phyloP scores from a whole-genome alignment of 148 eudicot species.

The Limonium bicolor region DNA sequence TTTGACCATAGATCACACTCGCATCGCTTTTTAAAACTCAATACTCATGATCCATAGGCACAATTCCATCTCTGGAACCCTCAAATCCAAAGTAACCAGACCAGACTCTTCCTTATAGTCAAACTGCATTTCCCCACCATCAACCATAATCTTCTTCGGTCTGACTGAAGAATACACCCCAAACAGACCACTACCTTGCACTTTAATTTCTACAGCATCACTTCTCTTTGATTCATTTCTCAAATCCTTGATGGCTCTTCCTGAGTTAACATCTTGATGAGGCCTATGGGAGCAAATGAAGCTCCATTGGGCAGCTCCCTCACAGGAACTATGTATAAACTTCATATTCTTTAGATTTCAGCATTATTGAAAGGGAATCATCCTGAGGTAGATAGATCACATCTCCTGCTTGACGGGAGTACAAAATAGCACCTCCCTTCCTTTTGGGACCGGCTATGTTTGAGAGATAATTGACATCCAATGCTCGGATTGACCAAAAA shows the following conservation, averaged over 20 bases:
- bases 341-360: slow-evolving; percentile 56
- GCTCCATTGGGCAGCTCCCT: slow-evolving; percentile 33
- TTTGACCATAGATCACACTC: no score
- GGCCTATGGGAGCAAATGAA: slow-evolving; percentile 31
- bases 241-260: not conserved
- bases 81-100: no score
- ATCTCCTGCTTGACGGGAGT: slow-evolving; percentile 44
- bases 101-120: no score
- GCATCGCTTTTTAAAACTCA: no score
- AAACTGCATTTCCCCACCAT: no score
- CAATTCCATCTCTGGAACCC: no score
- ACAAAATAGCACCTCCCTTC: slow-evolving; percentile 51
- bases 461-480: slow-evolving; percentile 47
- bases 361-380: slow-evolving; percentile 40
- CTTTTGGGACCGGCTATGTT: slow-evolving; percentile 35
- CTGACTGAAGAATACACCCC: no score
- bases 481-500: slow-evolving; percentile 34
- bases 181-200: no score
- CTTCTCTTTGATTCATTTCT: not conserved
- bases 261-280: not conserved
- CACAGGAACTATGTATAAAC: slow-evolving; percentile 70
- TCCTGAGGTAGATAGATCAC: slow-evolving; percentile 41
- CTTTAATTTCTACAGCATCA: no score
- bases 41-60: no score
- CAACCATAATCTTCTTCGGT: no score